Evolutionary conservation across 2,329 filamentous ascomycete genomes (phyloP).

Genomic region (Beauveria sp.): DNA sequence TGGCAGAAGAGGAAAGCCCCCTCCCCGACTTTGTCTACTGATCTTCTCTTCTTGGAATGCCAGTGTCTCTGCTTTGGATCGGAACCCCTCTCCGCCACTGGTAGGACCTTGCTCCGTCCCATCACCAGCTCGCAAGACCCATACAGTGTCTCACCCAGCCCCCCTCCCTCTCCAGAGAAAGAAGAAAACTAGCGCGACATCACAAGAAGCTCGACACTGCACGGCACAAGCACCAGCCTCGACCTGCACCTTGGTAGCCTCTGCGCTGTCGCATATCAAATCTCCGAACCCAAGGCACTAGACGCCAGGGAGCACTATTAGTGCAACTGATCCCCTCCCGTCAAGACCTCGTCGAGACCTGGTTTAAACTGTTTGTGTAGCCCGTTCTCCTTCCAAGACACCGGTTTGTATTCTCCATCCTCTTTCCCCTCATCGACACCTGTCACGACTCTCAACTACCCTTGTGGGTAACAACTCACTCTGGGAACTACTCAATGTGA

Average conservation of each 20-base stretch:
- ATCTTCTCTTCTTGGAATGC: constrained; percentile 30
- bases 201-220: constrained; percentile 23
- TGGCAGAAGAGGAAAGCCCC: constrained; percentile 11
- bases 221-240: constrained; percentile 25
- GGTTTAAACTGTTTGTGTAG: constrained; percentile 25
- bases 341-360: constrained; percentile 33
- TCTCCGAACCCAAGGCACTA: constrained; percentile 28
- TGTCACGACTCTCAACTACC: constrained; percentile 23
- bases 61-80: constrained; percentile 30
- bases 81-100: constrained; percentile 26
- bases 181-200: constrained; percentile 28
- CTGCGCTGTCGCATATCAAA: constrained; percentile 28
- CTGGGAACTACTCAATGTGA: constrained; percentile 54
- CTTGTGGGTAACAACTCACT: constrained; percentile 25
- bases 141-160: constrained; percentile 28
- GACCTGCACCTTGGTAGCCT: constrained; percentile 22
- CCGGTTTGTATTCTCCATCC: constrained; percentile 27
- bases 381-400: constrained; percentile 31
- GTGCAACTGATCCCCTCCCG: constrained; percentile 21
- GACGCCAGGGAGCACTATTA: constrained; percentile 23
- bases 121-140: constrained; percentile 24
- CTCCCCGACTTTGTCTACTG: constrained; percentile 3
- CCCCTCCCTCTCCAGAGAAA: constrained; percentile 22
- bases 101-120: constrained; percentile 24
- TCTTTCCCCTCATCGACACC: constrained; percentile 27